Evolutionary conservation across 2,329 filamentous ascomycete species (phyloP).

Genomic region (Dothideomycetidae sp.): DNA sequence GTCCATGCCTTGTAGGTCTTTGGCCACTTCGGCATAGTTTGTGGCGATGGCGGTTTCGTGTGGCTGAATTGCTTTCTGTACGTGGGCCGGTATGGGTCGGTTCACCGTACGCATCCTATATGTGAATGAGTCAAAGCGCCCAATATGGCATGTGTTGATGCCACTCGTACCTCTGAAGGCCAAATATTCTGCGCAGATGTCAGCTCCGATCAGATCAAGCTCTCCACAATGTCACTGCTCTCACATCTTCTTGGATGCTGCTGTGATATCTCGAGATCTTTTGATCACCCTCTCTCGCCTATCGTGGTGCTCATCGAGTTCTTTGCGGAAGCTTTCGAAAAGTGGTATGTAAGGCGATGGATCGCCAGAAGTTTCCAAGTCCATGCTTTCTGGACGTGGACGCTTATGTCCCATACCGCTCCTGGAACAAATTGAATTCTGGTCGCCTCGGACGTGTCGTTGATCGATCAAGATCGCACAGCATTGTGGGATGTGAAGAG

Average conservation of each 20-base stretch:
- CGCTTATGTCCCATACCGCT: conserved; percentile 14
- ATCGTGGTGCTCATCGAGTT: conserved; percentile 90
- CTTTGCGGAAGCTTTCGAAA: conserved; percentile 73
- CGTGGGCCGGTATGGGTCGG: conserved; percentile 49
- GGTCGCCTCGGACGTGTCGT: too few relatives aligned
- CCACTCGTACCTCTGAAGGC: conserved; percentile 60
- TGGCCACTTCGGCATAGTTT: conserved; percentile 52
- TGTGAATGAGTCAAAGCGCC: background rate
- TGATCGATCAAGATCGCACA: too few relatives aligned
- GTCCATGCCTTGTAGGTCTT: conserved; percentile 66
- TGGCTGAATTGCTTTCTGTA: conserved; percentile 53
- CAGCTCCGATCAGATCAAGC: conserved; percentile 13
- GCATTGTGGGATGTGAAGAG: too few relatives aligned
- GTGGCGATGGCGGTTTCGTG: conserved; percentile 57
- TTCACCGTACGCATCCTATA: conserved; percentile 47
- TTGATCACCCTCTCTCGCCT: conserved; percentile 82
- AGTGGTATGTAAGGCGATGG: conserved; percentile 44
- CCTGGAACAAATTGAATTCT: too few relatives aligned
- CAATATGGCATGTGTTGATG: background rate
- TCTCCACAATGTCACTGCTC: too few relatives aligned
- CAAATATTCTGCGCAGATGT: conserved; percentile 51
- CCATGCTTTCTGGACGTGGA: conserved; percentile 12
- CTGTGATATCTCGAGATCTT: conserved; percentile 81
- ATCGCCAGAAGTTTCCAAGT: conserved; percentile 7
- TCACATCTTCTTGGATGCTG: conserved; percentile 92